Evolutionary conservation across 345 rosid genomes (phyloP).

Genomic region (Melaleuca alternifolia): DNA sequence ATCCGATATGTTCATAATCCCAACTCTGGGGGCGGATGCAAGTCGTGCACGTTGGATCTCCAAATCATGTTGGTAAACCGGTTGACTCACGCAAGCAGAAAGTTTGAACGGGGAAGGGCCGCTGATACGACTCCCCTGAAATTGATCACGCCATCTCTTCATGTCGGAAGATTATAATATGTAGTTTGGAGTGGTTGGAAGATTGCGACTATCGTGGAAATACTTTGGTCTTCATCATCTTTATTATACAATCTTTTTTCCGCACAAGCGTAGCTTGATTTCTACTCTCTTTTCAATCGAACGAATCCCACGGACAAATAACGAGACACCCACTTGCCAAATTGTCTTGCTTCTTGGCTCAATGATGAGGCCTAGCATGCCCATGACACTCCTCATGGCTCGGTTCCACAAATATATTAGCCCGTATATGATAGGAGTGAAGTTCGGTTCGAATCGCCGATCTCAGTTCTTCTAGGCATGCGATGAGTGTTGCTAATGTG

Average conservation of each 20-base stretch:
- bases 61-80: neutral
- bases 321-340: neutral
- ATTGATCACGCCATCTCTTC: neutral
- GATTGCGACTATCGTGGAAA: neutral
- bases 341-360: too few relatives aligned
- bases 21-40: neutral
- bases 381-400: neutral
- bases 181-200: neutral
- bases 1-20: neutral
- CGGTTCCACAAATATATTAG: fast-evolving
- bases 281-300: too few relatives aligned
- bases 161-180: neutral
- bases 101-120: neutral
- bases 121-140: neutral
- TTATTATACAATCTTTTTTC: neutral
- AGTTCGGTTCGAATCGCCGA: neutral
- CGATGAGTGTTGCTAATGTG: neutral
- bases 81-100: neutral
- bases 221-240: neutral
- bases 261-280: neutral
- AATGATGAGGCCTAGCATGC: neutral
- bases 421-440: neutral
- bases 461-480: neutral
- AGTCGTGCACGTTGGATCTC: neutral
- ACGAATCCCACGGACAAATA: neutral